Evolutionary conservation across 108 stramenopile genomes (phyloP).

Genomic region (Asterionellopsis glacialis): DNA sequence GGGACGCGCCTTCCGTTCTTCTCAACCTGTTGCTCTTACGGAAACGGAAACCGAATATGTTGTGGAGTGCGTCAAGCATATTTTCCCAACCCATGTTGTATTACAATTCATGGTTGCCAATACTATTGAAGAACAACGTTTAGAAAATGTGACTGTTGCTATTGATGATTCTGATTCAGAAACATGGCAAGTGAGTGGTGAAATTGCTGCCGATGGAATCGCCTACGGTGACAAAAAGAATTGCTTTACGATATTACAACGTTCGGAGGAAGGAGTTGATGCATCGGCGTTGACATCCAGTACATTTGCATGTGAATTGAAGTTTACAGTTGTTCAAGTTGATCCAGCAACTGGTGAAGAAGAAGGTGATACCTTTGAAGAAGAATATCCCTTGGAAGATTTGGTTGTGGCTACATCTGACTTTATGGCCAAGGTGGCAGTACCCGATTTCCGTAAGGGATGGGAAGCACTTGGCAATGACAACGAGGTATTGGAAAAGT

Average conservation of each 20-base stretch:
- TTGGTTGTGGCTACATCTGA: constrained; percentile 80
- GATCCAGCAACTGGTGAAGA: constrained; percentile 81
- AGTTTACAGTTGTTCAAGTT: constrained; percentile 73
- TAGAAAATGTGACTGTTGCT: constrained; percentile 77
- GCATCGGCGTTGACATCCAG: constrained; percentile 27
- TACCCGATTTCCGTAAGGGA: constrained; percentile 79
- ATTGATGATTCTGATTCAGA: constrained; percentile 77
- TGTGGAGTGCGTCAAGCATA: constrained; percentile 86
- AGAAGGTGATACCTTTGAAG: constrained; percentile 77
- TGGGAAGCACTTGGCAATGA: constrained; percentile 83
- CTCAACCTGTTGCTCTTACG: constrained; percentile 60
- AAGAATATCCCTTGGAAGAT: constrained; percentile 93
- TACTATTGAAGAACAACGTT: constrained; percentile 89
- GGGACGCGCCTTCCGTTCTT: constrained; percentile 79
- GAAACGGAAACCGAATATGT: constrained; percentile 91
- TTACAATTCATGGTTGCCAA: constrained; percentile 91
- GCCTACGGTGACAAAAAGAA: constrained; percentile 67
- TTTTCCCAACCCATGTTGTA: constrained; percentile 84
- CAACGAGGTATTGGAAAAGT: constrained; percentile 91
- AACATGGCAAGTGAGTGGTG: constrained; percentile 49
- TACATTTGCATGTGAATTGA: constrained; percentile 64
- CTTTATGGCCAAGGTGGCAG: constrained; percentile 90
- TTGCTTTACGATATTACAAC: constrained; percentile 72
- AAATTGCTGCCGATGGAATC: constrained; percentile 48
- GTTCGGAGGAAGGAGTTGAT: constrained; percentile 17